These are phyloP conservation scores for Diplodia sapinea DNA, from an alignment of 2,329 filamentous ascomycete species.

Conservation along the genomic window DNA sequence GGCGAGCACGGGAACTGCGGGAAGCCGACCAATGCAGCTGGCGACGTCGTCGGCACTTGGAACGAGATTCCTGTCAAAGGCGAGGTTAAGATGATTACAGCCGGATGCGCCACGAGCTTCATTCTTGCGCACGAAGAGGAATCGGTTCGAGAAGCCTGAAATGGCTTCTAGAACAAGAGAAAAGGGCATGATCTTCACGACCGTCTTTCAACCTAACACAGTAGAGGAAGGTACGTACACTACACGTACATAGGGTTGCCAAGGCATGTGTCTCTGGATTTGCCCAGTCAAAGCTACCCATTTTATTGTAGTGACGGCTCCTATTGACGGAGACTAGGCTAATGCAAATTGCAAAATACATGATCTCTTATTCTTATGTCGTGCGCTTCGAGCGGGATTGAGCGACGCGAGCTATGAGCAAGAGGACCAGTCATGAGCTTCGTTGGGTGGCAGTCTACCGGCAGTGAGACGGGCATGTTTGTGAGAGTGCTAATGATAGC, in stretches of 20 bases:
- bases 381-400: neutral
- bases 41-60: conserved; percentile 72
- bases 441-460: neutral
- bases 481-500: neutral
- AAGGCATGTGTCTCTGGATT: too few species aligned
- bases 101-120: conserved; percentile 93
- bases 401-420: neutral
- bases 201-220: neutral
- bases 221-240: neutral
- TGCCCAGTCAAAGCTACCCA: too few species aligned
- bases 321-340: too few species aligned
- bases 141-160: neutral
- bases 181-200: neutral
- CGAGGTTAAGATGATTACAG: conserved; percentile 68
- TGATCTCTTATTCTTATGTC: too few species aligned
- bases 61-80: conserved; percentile 66
- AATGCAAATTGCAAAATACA: too few species aligned
- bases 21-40: conserved; percentile 61
- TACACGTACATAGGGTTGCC: too few species aligned
- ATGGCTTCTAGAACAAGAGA: neutral
- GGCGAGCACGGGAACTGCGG: conserved; percentile 98
- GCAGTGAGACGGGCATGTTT: neutral
- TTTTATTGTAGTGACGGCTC: too few species aligned
- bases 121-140: conserved; percentile 47
- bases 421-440: neutral